Conservation (phyloP, 768 basidiomycete species). For the Boletus rufocinnamomeus region DNA sequence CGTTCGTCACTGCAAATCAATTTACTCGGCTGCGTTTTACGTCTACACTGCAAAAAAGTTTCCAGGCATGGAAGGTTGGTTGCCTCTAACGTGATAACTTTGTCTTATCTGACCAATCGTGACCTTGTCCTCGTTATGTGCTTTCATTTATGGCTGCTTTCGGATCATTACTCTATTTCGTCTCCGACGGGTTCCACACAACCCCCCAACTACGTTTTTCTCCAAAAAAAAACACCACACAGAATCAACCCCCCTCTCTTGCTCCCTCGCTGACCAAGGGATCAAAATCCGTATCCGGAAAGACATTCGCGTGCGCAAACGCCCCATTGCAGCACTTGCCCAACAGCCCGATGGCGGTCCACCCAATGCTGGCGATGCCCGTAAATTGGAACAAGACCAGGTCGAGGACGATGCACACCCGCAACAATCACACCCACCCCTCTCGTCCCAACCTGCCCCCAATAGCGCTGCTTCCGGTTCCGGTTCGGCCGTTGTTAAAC, state of each 20-base stretch:
- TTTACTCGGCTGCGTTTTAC: constrained; percentile 86
- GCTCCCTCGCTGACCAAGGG: constrained; percentile 91
- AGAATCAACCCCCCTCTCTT: constrained; percentile 90
- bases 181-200: constrained; percentile 8
- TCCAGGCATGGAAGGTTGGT: constrained; percentile 90
- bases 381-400: constrained; percentile 33
- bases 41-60: constrained; percentile 98
- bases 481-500: constrained; percentile 17
- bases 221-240: background rate
- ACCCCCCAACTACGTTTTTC: constrained; percentile 1
- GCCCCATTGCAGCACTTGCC: constrained; percentile 47
- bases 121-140: constrained; percentile 15
- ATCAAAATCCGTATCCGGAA: constrained; percentile 95
- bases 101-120: constrained; percentile 27
- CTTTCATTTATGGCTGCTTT: constrained; percentile 16
- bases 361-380: constrained; percentile 11
- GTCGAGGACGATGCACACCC: constrained; percentile 24
- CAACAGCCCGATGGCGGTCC: constrained; percentile 20
- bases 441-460: constrained; percentile 16
- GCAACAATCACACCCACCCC: constrained; percentile 11
- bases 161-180: constrained; percentile 23
- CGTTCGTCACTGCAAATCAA: constrained; percentile 88
- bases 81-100: background rate
- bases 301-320: constrained; percentile 83
- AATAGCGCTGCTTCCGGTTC: background rate